Evolutionary conservation across 257 asterid genomes (phyloP).

Genomic region (Osmanthus fragrans): DNA sequence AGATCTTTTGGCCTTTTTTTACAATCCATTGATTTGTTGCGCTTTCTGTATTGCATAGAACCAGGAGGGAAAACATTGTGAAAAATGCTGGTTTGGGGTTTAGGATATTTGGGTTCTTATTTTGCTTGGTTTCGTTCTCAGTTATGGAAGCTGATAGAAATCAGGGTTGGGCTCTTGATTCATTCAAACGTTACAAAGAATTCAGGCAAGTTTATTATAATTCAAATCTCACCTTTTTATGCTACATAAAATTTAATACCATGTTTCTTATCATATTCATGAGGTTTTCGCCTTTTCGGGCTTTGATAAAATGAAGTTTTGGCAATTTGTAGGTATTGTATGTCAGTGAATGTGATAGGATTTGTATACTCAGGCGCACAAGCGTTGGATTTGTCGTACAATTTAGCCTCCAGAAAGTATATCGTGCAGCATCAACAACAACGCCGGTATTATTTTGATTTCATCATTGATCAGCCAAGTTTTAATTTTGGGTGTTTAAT

Average conservation of each 20-base stretch:
- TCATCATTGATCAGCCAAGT: slow-evolving; percentile 84
- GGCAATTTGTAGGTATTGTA: slow-evolving; percentile 57
- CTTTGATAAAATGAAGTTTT: slow-evolving; percentile 11
- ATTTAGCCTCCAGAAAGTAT: slow-evolving; percentile 54
- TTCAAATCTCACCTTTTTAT: neutral
- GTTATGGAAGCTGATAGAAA: slow-evolving; percentile 72
- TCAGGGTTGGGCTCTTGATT: slow-evolving; percentile 42
- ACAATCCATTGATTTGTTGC: too few relatives aligned
- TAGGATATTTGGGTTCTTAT: slow-evolving; percentile 57
- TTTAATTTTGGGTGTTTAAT: neutral
- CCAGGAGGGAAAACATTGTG: slow-evolving; percentile 44
- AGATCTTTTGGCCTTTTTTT: too few relatives aligned
- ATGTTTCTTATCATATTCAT: neutral
- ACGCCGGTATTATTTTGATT: slow-evolving; percentile 57
- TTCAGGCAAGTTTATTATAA: slow-evolving; percentile 33
- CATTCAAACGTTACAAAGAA: slow-evolving; percentile 49
- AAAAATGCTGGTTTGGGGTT: slow-evolving; percentile 58
- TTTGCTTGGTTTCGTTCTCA: slow-evolving; percentile 62
- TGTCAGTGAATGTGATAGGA: slow-evolving; percentile 69
- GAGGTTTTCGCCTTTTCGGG: neutral
- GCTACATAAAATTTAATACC: neutral
- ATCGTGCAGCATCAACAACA: slow-evolving; percentile 33
- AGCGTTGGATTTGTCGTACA: slow-evolving; percentile 49
- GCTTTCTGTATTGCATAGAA: slow-evolving; percentile 41
- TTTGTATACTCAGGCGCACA: slow-evolving; percentile 75